Conservation (phyloP, 2,329 filamentous ascomycete genomes). For the Colletotrichum coccodes region DNA sequence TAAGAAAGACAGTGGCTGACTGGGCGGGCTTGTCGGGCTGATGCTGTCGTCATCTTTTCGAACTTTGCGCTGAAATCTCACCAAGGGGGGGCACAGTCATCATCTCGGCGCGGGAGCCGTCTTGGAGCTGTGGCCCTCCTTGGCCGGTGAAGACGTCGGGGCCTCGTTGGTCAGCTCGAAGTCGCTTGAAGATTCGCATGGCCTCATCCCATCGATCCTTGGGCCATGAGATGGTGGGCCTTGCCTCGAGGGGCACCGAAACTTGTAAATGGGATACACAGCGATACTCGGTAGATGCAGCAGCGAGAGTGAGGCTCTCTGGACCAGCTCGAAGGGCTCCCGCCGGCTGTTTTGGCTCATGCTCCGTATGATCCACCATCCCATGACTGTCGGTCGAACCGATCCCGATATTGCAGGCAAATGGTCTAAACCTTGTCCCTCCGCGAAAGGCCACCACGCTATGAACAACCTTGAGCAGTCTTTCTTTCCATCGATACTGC, state of each 20-base stretch:
- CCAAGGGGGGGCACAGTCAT: conserved; percentile 10
- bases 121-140: not conserved
- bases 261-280: not conserved
- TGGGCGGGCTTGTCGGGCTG: not conserved
- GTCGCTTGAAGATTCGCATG: not conserved
- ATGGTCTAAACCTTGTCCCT: not conserved
- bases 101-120: conserved; percentile 7
- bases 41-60: conserved; percentile 1
- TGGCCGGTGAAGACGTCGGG: not conserved
- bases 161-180: not conserved
- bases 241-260: not conserved
- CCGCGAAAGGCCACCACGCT: not conserved
- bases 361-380: too few relatives aligned
- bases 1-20: not conserved
- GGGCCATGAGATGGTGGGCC: not conserved
- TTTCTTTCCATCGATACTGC: not conserved
- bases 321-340: not conserved
- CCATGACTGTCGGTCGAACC: too few relatives aligned
- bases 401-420: not conserved
- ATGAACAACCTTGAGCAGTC: not conserved
- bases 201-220: not conserved
- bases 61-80: too few relatives aligned
- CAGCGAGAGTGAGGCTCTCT: not conserved
- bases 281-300: not conserved
- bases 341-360: not conserved